These are phyloP conservation scores for Nothopassalora personata DNA, from an alignment of 2,329 filamentous ascomycete species.

Conservation along the genomic window DNA sequence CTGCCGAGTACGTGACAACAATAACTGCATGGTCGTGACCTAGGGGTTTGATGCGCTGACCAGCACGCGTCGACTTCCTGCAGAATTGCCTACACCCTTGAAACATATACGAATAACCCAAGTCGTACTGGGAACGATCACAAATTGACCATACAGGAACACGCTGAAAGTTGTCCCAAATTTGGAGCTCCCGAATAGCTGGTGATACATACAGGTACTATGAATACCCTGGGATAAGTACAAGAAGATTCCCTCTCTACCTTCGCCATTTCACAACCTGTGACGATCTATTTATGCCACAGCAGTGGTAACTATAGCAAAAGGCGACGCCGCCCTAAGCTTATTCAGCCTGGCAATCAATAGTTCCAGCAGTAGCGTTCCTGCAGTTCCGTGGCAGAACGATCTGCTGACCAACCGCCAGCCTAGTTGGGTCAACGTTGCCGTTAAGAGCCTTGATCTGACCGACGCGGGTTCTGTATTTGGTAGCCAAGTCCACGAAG, in stretches of 20 bases:
- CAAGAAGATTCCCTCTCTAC: background rate
- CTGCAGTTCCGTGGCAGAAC: slow-evolving; percentile 4
- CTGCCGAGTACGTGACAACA: background rate
- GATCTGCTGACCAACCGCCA: slow-evolving; percentile 7
- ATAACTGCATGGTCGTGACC: background rate
- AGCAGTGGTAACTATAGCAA: background rate
- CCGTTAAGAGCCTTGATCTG: slow-evolving; percentile 25
- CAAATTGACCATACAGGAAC: background rate
- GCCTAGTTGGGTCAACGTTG: slow-evolving; percentile 13
- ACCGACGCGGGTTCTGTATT: slow-evolving; percentile 18
- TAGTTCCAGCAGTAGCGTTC: too few relatives aligned
- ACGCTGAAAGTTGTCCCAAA: background rate
- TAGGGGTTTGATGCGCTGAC: background rate
- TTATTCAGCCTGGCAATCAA: too few relatives aligned
- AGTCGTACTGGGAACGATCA: background rate
- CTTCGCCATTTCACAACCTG: background rate
- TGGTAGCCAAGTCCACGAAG: slow-evolving; percentile 21
- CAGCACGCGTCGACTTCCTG: background rate
- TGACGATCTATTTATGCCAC: background rate
- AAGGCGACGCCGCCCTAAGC: too few relatives aligned
- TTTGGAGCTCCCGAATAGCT: background rate
- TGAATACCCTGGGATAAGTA: background rate
- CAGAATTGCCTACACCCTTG: background rate
- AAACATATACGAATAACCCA: too few relatives aligned
- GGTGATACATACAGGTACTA: background rate